A percentile compares a stretch with the other conserved stretches of the same genome.
Evolutionary conservation across 805 yeast genomes (phyloP).

Genomic region (Candida xyloterini): DNA sequence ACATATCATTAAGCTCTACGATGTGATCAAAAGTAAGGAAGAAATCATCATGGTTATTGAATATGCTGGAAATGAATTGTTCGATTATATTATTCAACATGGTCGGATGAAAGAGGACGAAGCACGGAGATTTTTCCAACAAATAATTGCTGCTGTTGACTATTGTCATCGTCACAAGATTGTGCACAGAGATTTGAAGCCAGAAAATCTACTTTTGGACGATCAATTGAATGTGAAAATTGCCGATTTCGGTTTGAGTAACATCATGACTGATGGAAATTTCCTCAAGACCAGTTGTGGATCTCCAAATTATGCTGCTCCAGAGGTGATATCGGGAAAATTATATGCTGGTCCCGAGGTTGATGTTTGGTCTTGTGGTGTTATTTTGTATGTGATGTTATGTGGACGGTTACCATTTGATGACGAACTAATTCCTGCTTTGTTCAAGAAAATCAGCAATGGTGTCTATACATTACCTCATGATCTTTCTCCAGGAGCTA

Average conservation of each 20-base stretch:
- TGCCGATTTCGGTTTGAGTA: slow-evolving; percentile 93
- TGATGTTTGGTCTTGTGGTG: slow-evolving; percentile 98
- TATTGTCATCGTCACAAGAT: slow-evolving; percentile 95
- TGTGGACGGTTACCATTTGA: slow-evolving; percentile 96
- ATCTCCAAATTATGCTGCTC: slow-evolving; percentile 96
- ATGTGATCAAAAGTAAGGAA: slow-evolving; percentile 91
- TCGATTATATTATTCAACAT: slow-evolving; percentile 91
- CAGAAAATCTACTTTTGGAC: slow-evolving; percentile 86
- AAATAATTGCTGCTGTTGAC: slow-evolving; percentile 93
- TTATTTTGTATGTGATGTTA: slow-evolving; percentile 89
- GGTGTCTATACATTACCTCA: slow-evolving; percentile 92
- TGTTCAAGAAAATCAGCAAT: slow-evolving; percentile 86
- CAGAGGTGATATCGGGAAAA: slow-evolving; percentile 93
- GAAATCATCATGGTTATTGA: slow-evolving; percentile 97
- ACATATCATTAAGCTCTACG: slow-evolving; percentile 91
- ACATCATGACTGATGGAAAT: slow-evolving; percentile 97
- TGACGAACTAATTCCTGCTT: slow-evolving; percentile 92
- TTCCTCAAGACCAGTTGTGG: slow-evolving; percentile 94
- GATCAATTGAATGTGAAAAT: slow-evolving; percentile 90
- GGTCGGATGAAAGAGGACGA: slow-evolving; percentile 91
- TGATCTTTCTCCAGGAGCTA: slow-evolving; percentile 81
- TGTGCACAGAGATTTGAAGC: slow-evolving; percentile 95
- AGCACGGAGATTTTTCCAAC: slow-evolving; percentile 92
- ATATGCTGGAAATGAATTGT: slow-evolving; percentile 93
- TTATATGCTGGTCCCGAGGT: slow-evolving; percentile 97